Evolutionary conservation across 352 stramenopile genomes (phyloP).

Genomic region (Plasmopara muralis): DNA sequence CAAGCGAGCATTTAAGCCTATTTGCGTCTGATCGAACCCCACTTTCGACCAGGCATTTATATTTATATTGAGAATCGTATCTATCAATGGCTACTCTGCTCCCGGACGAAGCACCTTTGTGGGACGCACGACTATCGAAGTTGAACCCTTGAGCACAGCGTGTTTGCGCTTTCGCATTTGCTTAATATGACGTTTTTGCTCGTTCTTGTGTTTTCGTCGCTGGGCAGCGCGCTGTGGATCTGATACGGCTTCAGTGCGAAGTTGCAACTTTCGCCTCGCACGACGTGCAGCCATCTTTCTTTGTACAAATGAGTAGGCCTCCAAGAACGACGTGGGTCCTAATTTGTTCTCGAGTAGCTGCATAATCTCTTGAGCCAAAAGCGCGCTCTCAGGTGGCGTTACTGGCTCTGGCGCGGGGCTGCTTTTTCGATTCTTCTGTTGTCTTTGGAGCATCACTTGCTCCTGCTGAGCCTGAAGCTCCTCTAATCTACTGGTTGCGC

Average conservation of each 20-base stretch:
- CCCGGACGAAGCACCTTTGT: conserved; percentile 59
- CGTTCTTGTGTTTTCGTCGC: conserved; percentile 83
- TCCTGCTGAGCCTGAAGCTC: conserved; percentile 38
- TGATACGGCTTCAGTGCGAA: conserved; percentile 68
- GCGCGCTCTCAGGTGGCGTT: conserved; percentile 35
- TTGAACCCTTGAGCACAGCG: conserved; percentile 72
- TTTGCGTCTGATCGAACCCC: background rate
- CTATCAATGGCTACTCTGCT: conserved; percentile 32
- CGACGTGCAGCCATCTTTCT: conserved; percentile 68
- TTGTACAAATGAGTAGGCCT: conserved; percentile 83
- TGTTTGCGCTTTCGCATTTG: conserved; percentile 87
- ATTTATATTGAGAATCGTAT: background rate
- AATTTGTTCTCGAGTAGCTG: conserved; percentile 79
- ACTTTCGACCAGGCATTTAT: too few species aligned
- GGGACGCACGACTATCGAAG: conserved; percentile 47
- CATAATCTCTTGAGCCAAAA: conserved; percentile 82
- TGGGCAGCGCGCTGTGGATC: conserved; percentile 66
- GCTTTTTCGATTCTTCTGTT: conserved; percentile 28
- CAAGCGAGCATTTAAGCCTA: background rate
- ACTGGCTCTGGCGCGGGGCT: conserved; percentile 13
- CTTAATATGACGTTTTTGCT: conserved; percentile 73
- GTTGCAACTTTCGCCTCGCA: conserved; percentile 64
- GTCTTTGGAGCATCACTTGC: conserved; percentile 18
- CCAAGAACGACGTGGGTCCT: conserved; percentile 59
- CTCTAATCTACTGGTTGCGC: conserved; percentile 45